A percentile compares a stretch with the other conserved stretches of the same genome.
Evolutionary conservation across 257 asterid genomes (phyloP).

Genomic region (Pogostemon cablin): DNA sequence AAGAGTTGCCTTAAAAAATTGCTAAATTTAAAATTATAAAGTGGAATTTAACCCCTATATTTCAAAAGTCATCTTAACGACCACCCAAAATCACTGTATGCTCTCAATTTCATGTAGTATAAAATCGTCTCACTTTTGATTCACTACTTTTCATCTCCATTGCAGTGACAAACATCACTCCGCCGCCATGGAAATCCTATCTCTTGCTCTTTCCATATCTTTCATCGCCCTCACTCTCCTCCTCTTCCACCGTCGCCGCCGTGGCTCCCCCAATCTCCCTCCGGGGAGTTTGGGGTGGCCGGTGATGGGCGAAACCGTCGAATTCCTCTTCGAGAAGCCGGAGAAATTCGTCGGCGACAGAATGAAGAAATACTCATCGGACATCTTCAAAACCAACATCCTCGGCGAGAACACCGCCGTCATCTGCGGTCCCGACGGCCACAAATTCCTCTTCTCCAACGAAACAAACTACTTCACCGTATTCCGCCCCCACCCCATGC

Average conservation of each 20-base stretch:
- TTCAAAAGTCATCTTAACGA: no score
- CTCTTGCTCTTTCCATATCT: conserved; percentile 28
- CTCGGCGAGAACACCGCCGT: conserved; percentile 78
- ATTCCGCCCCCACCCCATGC: conserved; percentile 70
- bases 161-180: background rate
- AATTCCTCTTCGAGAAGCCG: conserved; percentile 59
- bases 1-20: no score
- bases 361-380: conserved; percentile 58
- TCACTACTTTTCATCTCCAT: no score
- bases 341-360: conserved; percentile 62
- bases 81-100: no score
- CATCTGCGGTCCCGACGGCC: conserved; percentile 70
- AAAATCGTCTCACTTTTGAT: no score
- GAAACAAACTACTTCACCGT: conserved; percentile 59
- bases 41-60: no score
- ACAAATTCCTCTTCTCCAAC: conserved; percentile 71
- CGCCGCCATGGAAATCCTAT: conserved; percentile 40
- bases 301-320: conserved; percentile 54
- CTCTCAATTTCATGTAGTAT: no score
- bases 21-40: no score
- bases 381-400: conserved; percentile 63
- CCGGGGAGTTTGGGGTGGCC: conserved; percentile 90
- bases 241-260: conserved; percentile 20
- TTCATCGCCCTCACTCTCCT: conserved; percentile 30
- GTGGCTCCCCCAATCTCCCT: conserved; percentile 41